Evolutionary conservation across 495 filamentous ascomycete species (phyloP), one percentile per base, ranked within the genome.

Genomic region (Hypoxylon fragiforme): DNA sequence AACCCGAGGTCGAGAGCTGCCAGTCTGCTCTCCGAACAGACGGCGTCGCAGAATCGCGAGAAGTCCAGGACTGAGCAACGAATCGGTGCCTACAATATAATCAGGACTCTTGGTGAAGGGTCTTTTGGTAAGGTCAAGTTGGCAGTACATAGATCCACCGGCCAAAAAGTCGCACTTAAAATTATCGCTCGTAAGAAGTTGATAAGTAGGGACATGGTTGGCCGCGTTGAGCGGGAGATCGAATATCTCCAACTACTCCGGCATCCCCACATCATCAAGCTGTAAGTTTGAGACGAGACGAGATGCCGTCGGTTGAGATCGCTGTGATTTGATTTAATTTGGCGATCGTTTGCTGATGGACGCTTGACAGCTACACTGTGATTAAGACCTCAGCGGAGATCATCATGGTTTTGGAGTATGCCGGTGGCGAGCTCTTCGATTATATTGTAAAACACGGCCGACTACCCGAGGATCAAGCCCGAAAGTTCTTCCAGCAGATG

Each of bases 71-170:
- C 82, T 57, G 85, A 89, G 70, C 84, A 91, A 72, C 84, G 92
- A 47, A 83, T 97, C 54, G 92, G 92, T 37, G 88, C 91, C 57
- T 98, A 97, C 72, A 85, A 86, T 54, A 86, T 96, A 45, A 76
- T 95, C 52, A 88, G 85, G 72, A 96, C 94, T 2, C 81, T 98
- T 3, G 94, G 94, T 20, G 94, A 98, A 75, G 94, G 94, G 8
- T 95, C 89, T 7, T 98, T 98, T 70, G 94, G 94, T 40, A 98
- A 98, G 77, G 94, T 98, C 65, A 97, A 97, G 77, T 83, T 97
- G 56, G 94, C 94, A 2, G 85, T 90, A 26, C 94, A 98, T 66
- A 83, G 88, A 59, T 84, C 90, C 38, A 96, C 87, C 64, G 88
- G 88, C 48, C 91, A 97, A 67, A 87, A 95, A 73, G 94, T 98